Evolutionary conservation across 805 yeast species (phyloP), one percentile per base, ranked within the genome.

Genomic region (Komagataella phaffii): DNA sequence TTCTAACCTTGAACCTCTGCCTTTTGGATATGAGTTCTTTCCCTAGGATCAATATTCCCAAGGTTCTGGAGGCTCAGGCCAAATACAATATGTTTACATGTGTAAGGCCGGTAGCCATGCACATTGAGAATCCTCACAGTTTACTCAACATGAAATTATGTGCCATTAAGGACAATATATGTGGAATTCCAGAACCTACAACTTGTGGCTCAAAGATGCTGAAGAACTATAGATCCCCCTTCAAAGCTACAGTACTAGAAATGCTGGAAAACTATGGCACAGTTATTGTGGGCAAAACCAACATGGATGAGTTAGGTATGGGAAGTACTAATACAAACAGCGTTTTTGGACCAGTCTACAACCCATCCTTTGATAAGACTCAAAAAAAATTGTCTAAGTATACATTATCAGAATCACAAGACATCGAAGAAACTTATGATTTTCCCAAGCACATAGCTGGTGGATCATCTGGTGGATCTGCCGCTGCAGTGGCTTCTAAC

Each of bases 231-330:
- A 60, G 57, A 2, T 80, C 95, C 19, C 98, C 98, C 1, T 90
- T 76, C 61, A 80, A 85, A 55, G 85, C 97, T 10, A 87, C 96
- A 0, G 85, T 83, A 2, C 79, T 79, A 0, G 57, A 64, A 2
- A 67, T 80, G 3, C 64, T 93, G n/a, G 64, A 73, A 7, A 58
- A 66, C 0, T 70, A 72, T 1, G 88, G 89, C 0, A 74, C 77
- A 14, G 55, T 61, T 0, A 61, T 81, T 5, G 69, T 82, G 1
- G 99, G 96, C 0, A 93, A 91, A 64, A 76, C 95, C 2, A 93
- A 91, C 58, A 71, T 93, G 78, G 99, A 93, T 67, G 97, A 93
- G 67, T 93, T 93, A 69, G 99, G 96, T 2, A 93, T 93, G 99
- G 99, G 99, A 8, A 81, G 87, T 10, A 74, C 81, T 1, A 83